These are phyloP conservation scores for Tylopilus cervinicoccineus DNA, from an alignment of 768 basidiomycete genomes.

Conservation along the genomic window DNA sequence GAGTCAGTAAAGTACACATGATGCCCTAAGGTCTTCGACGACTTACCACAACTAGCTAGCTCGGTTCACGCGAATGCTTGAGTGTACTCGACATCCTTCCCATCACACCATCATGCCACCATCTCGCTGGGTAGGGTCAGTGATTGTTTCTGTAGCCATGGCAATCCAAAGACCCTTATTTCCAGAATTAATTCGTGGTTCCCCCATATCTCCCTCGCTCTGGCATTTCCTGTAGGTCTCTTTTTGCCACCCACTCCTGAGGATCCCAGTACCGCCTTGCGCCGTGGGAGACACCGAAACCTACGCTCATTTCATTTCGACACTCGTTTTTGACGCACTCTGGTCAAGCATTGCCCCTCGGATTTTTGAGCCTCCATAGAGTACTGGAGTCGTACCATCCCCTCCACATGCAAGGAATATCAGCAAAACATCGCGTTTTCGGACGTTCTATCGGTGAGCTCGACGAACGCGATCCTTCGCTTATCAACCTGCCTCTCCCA, in stretches of 20 bases:
- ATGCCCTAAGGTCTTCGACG: neutral
- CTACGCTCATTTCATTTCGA: constrained; percentile 21
- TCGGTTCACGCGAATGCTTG: constrained; percentile 4
- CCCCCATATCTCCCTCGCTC: constrained; percentile 9
- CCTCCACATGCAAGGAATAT: constrained; percentile 12
- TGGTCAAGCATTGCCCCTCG: neutral
- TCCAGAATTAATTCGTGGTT: constrained; percentile 5
- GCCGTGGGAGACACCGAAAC: constrained; percentile 13
- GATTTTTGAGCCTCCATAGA: neutral
- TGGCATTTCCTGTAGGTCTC: neutral
- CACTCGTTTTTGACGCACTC: constrained; percentile 16
- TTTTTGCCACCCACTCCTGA: constrained; percentile 1
- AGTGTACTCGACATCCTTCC: constrained; percentile 4
- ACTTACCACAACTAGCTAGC: neutral
- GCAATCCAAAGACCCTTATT: constrained; percentile 10
- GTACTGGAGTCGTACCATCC: constrained; percentile 7
- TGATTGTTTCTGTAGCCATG: constrained; percentile 21
- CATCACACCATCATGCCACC: neutral
- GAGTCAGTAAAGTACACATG: no score
- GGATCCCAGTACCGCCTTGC: neutral
- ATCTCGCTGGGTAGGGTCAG: neutral
- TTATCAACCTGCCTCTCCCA: constrained; percentile 34
- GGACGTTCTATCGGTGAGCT: constrained; percentile 15
- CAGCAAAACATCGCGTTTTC: constrained; percentile 10
- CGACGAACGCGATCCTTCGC: constrained; percentile 37